Base-by-base conservation (phyloP, 139 green algal species). In the Ulvella scutata region DNA sequence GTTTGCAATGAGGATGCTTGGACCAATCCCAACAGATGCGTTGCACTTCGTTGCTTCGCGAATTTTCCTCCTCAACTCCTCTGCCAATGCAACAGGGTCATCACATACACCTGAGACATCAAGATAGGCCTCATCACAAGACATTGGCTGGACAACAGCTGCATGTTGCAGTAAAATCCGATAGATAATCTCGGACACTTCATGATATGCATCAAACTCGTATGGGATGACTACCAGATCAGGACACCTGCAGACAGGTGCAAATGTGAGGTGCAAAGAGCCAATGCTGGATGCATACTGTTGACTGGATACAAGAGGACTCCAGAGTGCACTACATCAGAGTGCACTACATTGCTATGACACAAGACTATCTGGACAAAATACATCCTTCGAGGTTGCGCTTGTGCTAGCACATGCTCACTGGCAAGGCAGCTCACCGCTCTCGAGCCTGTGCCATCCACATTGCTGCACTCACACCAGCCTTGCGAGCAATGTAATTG, bases 61-160 rank as follows among this genome's bases (percentile, higher is more conserved):
- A n/a, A 78, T 62, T 17, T 38, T 29, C 6, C 20, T 4, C 38
- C 38, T 39, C 61, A 79, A 23, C 17, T 29, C 33, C 2, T 40
- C 60, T 1, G 83, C 86, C 2, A 95, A 62, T 10, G 74, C 43
- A 20, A 83, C 38, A 0, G 88, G 83, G 60, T 96, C 87, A 3
- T 81, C 84, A n/a, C n/a, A n/a, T 4, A 94, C 73, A 4, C 88
- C 88, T 2, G 90, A 97, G 9, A 97, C 72, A 77, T 99, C 94
- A 61, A 98, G 73, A 73, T 88, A 96, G 9, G 94, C 94, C 80
- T 99, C 94, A 75, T 99, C 94, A 77, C 87, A 95, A 37, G 87
- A 96, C 34, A 98, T 62, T 3, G 93, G 89, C 84, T 96, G 85
- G 43, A 97, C 90, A 20, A 77, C 75, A 2, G 80, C 60, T 3